A percentile compares a stretch with the other conserved stretches of the same genome.
Evolutionary conservation across 2,329 filamentous ascomycete species (phyloP).

Genomic region (Aspergillus flavus): DNA sequence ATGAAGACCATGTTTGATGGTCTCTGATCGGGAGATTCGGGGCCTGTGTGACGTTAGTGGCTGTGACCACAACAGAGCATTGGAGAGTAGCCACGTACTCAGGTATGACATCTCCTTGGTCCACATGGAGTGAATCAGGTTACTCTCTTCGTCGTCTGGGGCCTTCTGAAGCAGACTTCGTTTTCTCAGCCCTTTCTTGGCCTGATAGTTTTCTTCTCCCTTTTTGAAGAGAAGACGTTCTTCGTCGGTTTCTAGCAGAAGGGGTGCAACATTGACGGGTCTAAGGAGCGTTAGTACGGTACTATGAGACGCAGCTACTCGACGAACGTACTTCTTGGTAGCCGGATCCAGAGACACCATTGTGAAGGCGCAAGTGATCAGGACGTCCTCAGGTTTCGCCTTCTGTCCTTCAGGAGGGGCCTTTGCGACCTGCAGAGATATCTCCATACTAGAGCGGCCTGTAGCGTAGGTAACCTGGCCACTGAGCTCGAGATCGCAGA

Average conservation of each 20-base stretch:
- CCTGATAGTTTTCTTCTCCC: constrained; percentile 67
- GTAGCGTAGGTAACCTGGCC: constrained; percentile 71
- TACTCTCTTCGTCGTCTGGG: constrained; percentile 70
- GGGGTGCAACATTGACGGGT: constrained; percentile 63
- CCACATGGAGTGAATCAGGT: constrained; percentile 75
- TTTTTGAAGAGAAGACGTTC: constrained; percentile 65
- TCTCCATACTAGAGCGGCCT: constrained; percentile 72
- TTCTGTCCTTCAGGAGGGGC: constrained; percentile 62
- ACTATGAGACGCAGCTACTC: background rate
- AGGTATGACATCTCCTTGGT: constrained; percentile 67
- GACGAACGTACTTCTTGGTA: constrained; percentile 59
- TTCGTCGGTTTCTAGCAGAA: constrained; percentile 64
- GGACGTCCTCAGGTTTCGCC: constrained; percentile 60
- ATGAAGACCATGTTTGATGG: constrained; percentile 64
- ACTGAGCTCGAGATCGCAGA: constrained; percentile 76
- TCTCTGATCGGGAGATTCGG: constrained; percentile 56
- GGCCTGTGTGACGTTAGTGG: constrained; percentile 44
- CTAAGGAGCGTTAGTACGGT: constrained; percentile 32
- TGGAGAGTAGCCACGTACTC: constrained; percentile 37
- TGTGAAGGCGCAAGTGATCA: constrained; percentile 74
- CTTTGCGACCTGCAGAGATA: constrained; percentile 73
- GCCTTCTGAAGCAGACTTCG: constrained; percentile 66
- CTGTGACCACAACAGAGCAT: background rate
- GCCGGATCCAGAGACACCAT: constrained; percentile 73
- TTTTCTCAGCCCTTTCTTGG: constrained; percentile 65